Evolutionary conservation across 768 basidiomycete genomes (phyloP).

Genomic region (Rhodotorula diobovata): DNA sequence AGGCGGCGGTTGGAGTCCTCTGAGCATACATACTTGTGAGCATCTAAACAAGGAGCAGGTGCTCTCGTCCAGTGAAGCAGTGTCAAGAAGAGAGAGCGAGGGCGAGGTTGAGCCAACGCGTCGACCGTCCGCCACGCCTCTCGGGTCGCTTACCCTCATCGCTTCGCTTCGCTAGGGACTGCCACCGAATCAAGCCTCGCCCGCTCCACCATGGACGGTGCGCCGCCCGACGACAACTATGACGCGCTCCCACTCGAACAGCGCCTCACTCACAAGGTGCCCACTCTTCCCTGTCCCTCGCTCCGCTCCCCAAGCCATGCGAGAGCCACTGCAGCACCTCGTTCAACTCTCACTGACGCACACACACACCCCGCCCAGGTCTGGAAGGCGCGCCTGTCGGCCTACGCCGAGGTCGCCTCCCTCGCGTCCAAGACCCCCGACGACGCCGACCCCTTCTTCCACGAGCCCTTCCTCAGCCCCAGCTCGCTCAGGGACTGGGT

Average conservation of each 20-base stretch:
- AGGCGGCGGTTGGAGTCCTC: too few species aligned
- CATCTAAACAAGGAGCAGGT: too few species aligned
- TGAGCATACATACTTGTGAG: too few species aligned
- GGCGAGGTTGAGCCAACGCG: too few species aligned
- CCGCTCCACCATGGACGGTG: constrained; percentile 72
- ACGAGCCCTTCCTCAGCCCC: constrained; percentile 63
- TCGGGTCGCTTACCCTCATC: too few species aligned
- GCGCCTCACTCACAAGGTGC: constrained; percentile 72
- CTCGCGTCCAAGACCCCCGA: constrained; percentile 80
- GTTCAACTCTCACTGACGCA: background rate
- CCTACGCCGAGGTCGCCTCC: constrained; percentile 80
- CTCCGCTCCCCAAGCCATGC: background rate
- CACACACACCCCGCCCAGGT: constrained; percentile 52
- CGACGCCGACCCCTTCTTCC: constrained; percentile 90
- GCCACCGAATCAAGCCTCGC: background rate
- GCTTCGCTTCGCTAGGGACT: too few species aligned
- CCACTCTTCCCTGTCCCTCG: background rate
- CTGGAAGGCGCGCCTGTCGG: constrained; percentile 96
- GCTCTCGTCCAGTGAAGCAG: too few species aligned
- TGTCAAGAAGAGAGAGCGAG: too few species aligned
- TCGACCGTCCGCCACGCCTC: too few species aligned
- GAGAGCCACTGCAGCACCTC: background rate
- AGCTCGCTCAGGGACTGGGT: constrained; percentile 65
- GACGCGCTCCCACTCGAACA: constrained; percentile 70
- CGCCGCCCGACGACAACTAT: constrained; percentile 92